These are phyloP conservation scores for Xanthoparmelia taractica DNA, from an alignment of 495 filamentous ascomycete genomes.

Conservation along the genomic window DNA sequence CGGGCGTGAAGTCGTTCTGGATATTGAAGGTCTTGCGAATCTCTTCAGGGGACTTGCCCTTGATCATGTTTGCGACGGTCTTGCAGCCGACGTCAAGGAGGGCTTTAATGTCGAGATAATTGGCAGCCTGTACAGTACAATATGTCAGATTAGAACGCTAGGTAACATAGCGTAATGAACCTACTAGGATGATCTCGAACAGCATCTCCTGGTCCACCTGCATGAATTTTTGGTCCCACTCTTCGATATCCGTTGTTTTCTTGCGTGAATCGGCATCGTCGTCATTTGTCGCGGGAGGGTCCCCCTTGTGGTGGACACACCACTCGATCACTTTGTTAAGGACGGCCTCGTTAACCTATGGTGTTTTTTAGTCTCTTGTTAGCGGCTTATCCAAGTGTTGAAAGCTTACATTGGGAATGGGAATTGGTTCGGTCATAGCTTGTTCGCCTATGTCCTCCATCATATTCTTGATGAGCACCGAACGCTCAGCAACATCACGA, in stretches of 20 bases:
- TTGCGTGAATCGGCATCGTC: conserved; percentile 93
- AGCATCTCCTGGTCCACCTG: conserved; percentile 99
- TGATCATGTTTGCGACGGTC: conserved; percentile 66
- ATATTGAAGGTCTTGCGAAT: conserved; percentile 74
- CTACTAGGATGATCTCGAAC: conserved; percentile 95
- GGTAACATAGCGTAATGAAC: conserved; percentile 28
- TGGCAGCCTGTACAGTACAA: conserved; percentile 45
- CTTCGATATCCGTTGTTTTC: conserved; percentile 97
- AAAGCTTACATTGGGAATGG: conserved; percentile 76
- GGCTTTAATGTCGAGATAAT: conserved; percentile 65
- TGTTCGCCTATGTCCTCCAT: conserved; percentile 79
- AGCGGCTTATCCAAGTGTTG: background rate
- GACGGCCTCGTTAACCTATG: conserved; percentile 84
- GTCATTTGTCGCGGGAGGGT: conserved; percentile 65
- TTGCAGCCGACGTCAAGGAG: conserved; percentile 63
- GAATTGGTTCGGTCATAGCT: conserved; percentile 57
- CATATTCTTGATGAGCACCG: conserved; percentile 95
- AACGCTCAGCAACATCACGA: conserved; percentile 79
- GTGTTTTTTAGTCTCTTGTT: conserved; percentile 13
- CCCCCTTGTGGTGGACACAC: conserved; percentile 88
- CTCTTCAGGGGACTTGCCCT: conserved; percentile 64
- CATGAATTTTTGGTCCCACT: conserved; percentile 99
- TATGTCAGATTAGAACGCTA: conserved; percentile 6
- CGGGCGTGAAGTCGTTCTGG: conserved; percentile 66
- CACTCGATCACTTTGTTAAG: conserved; percentile 94